Conservation (phyloP, 2,329 filamentous ascomycete species). For the Aspergillus fischeri region DNA sequence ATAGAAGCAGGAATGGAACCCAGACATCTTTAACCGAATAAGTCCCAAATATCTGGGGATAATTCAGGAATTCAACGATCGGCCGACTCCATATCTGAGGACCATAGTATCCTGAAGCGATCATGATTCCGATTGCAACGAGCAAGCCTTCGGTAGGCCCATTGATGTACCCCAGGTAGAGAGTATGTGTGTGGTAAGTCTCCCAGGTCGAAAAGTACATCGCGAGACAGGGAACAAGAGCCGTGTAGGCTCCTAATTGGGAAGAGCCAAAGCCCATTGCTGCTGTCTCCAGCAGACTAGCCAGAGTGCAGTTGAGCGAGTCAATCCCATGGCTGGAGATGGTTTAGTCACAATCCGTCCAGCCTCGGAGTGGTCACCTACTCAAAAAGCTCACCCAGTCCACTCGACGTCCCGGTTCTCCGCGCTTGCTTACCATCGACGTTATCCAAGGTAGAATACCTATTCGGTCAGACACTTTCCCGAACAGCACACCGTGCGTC, state of each 20-base stretch:
- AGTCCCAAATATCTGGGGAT: conserved; percentile 60
- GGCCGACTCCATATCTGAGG: conserved; percentile 80
- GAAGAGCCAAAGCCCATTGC: conserved; percentile 88
- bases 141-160: conserved; percentile 94
- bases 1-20: conserved; percentile 66
- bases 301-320: conserved; percentile 93
- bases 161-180: conserved; percentile 95
- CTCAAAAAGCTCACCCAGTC: conserved; percentile 94
- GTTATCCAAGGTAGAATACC: conserved; percentile 96
- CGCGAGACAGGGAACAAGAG: conserved; percentile 81
- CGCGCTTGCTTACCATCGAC: conserved; percentile 97
- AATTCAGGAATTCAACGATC: conserved; percentile 65
- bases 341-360: conserved; percentile 20
- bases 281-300: conserved; percentile 82
- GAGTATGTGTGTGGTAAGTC: conserved; percentile 95
- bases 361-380: conserved; percentile 34
- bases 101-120: conserved; percentile 80
- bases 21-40: conserved; percentile 83
- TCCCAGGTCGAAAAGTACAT: conserved; percentile 99
- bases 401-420: conserved; percentile 89
- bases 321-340: conserved; percentile 78
- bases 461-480: conserved; percentile 23
- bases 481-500: background rate
- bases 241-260: conserved; percentile 82
- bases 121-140: conserved; percentile 82